Base-by-base conservation (phyloP, 1,139 yeast species). In the Magnusiomyces clavatus region DNA sequence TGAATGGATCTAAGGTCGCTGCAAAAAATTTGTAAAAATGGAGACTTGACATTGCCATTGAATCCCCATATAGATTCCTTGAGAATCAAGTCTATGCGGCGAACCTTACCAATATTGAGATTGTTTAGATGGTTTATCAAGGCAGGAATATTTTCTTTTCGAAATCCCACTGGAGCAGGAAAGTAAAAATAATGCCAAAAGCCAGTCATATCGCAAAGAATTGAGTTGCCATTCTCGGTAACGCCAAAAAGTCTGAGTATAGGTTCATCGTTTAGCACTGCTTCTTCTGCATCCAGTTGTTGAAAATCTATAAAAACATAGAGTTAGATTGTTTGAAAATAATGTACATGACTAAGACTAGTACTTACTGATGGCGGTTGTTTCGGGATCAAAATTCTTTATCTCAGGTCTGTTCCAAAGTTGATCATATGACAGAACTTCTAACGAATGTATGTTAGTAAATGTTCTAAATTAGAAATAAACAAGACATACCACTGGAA, bases 11-110 rank as follows among this genome's bases (percentile, higher is more conserved):
- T 77, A 29, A 90, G 84, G 61, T 85, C 84, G 16, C 77, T 77
- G 14, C 82, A 82, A 49, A 74, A 76, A 13, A 94, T 73, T 65
- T 86, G 86, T 66, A 94, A 77, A 63, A 89, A 92, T 1, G 95
- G 92, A 2, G 85, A 74, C 61, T 84, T 83, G 29, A 77, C 74
- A 61, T 83, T 86, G 57, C 95, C 94, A 55, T 82, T 83, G 65
- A 77, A 94, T 5, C 97, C 97, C 97, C 97, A 90, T 52, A 94
- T 82, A 11, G 95, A 85, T 66, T 90, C 96, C 61, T 86, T 89
- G 61, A 76, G 68, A 6, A 69, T 72, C 4, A 89, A 74, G 56
- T 86, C 88, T 29, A 90, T 73, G 35, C 77, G 76, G 56, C 78
- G 77, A 39, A 61, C 31, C 17, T 43, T 43, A 53, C 55, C 31